Conservation (phyloP, 116 monocot genomes). For the Phalaenopsis hybrid region DNA sequence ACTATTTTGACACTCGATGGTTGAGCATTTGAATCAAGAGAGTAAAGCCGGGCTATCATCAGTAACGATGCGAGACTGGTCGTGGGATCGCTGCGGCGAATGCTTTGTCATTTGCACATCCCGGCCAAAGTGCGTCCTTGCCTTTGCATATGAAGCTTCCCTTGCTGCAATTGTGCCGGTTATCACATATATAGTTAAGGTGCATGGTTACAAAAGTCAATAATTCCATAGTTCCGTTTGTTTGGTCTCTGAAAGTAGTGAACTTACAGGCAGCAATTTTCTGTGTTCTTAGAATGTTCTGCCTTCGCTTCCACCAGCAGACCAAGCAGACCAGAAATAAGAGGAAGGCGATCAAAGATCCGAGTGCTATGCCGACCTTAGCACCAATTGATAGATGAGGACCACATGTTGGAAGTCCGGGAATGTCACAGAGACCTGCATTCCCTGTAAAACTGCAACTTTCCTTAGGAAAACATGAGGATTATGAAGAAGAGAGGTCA, state of each 20-base stretch:
- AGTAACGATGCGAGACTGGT: conserved; percentile 31
- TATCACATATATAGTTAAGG: background rate
- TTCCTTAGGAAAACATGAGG: conserved; percentile 4
- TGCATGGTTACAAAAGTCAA: background rate
- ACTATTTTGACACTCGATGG: no score
- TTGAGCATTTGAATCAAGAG: conserved; percentile 18
- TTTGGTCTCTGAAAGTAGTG: background rate
- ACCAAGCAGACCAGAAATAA: conserved; percentile 32
- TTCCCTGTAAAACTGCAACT: conserved; percentile 77
- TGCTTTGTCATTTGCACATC: conserved; percentile 72
- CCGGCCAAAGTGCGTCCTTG: conserved; percentile 52
- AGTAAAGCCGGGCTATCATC: conserved; percentile 41
- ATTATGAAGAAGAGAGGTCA: background rate
- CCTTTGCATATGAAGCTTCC: conserved; percentile 93
- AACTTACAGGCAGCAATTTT: conserved; percentile 61
- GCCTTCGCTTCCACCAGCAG: conserved; percentile 95
- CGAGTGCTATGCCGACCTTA: conserved; percentile 70
- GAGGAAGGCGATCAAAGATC: conserved; percentile 37
- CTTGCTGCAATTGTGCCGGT: conserved; percentile 50
- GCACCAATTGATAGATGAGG: conserved; percentile 58
- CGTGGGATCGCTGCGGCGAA: conserved; percentile 33
- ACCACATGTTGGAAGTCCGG: conserved; percentile 72
- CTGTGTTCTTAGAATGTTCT: conserved; percentile 76
- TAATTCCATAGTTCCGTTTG: background rate
- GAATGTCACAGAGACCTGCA: conserved; percentile 83